Conservation (phyloP, 352 stramenopile genomes). For the Globisporangium spiculum region DNA sequence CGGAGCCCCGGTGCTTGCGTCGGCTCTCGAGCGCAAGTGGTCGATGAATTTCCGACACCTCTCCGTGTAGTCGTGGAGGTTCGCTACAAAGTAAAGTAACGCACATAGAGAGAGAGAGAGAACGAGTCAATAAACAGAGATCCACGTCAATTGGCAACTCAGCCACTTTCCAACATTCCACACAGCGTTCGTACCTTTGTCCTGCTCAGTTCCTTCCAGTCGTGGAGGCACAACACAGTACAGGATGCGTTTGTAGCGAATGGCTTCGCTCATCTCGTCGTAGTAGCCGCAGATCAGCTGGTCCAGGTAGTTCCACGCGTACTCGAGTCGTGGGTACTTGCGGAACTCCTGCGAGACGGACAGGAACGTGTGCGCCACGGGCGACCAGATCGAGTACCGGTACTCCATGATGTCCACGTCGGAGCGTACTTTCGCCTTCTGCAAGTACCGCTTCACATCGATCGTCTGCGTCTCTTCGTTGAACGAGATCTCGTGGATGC, state of each 20-base stretch:
- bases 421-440: conserved; percentile 51
- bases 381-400: conserved; percentile 77
- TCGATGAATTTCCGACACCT: conserved; percentile 68
- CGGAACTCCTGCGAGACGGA: conserved; percentile 75
- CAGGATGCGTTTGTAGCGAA: conserved; percentile 76
- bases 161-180: not conserved
- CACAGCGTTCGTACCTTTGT: conserved; percentile 18
- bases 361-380: conserved; percentile 58
- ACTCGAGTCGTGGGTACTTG: conserved; percentile 79
- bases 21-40: conserved; percentile 58
- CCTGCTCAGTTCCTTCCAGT: conserved; percentile 27
- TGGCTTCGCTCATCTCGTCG: conserved; percentile 83
- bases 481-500: conserved; percentile 87
- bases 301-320: conserved; percentile 86
- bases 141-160: not conserved
- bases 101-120: conserved; percentile 5
- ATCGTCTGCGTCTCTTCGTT: conserved; percentile 85
- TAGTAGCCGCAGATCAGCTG: conserved; percentile 86
- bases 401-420: conserved; percentile 85
- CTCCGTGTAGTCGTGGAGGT: conserved; percentile 57
- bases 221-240: conserved; percentile 68
- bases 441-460: conserved; percentile 82
- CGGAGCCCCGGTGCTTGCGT: conserved; percentile 48
- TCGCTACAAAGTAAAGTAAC: conserved; percentile 26
- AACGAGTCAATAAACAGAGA: not conserved